phyloP scores from a whole-genome alignment of 768 basidiomycete genomes.

The Tylopilus sp. region DNA sequence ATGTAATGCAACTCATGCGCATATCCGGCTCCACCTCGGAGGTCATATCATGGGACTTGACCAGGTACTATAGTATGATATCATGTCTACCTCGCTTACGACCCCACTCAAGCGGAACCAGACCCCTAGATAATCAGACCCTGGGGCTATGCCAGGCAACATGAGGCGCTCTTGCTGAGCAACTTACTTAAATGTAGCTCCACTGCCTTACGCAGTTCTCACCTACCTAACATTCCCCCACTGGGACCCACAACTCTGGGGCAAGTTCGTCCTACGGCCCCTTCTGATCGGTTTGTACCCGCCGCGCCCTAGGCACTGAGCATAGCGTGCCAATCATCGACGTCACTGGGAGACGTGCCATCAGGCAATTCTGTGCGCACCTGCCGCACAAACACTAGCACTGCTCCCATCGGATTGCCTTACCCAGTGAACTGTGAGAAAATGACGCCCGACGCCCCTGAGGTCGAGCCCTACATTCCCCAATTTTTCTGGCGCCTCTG shows the following conservation, averaged over 20 bases:
- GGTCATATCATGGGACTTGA: no score
- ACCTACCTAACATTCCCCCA: not conserved
- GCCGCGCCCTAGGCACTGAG: not conserved
- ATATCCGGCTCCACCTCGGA: no score
- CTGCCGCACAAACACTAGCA: not conserved
- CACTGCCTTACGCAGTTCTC: not conserved
- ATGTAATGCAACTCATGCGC: no score
- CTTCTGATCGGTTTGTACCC: not conserved
- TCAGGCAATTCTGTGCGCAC: not conserved
- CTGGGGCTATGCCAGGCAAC: not conserved
- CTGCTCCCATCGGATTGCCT: not conserved
- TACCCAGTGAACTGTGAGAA: not conserved
- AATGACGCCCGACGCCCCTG: slow-evolving; percentile 1
- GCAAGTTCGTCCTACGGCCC: not conserved
- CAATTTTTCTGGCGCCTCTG: slow-evolving; percentile 49
- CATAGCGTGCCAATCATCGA: not conserved
- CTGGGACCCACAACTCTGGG: slow-evolving; percentile 5
- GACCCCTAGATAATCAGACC: not conserved
- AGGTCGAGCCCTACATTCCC: slow-evolving; percentile 40
- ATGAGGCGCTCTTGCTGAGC: not conserved
- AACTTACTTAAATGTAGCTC: not conserved
- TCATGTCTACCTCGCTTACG: not conserved
- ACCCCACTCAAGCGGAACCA: not conserved
- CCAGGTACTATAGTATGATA: not conserved
- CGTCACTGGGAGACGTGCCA: not conserved